Conservation (phyloP, 805 yeast genomes). For the Yamadazyma endophytica region DNA sequence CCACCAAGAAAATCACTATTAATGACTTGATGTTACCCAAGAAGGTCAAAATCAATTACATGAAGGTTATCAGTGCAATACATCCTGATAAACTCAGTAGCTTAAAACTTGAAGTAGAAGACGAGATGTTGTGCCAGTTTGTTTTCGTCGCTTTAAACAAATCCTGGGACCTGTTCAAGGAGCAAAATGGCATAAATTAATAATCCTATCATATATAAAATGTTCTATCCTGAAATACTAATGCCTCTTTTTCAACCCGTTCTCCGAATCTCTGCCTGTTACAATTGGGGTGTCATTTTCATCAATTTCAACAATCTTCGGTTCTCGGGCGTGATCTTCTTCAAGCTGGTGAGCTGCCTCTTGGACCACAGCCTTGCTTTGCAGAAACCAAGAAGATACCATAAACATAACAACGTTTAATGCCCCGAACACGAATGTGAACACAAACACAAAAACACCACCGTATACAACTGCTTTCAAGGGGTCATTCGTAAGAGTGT, state of each 20-base stretch:
- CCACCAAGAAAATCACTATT: slow-evolving; percentile 43
- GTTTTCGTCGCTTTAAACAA: slow-evolving; percentile 79
- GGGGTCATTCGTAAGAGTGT: slow-evolving; percentile 43
- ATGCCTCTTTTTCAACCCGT: background rate
- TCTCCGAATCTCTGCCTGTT: background rate
- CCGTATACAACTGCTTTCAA: slow-evolving; percentile 48
- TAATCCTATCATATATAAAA: too few species aligned
- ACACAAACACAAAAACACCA: slow-evolving; percentile 33
- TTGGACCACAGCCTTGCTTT: slow-evolving; percentile 7
- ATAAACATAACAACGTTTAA: slow-evolving; percentile 33
- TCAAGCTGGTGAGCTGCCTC: slow-evolving; percentile 1
- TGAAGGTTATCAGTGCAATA: slow-evolving; percentile 74
- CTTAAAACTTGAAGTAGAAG: slow-evolving; percentile 52
- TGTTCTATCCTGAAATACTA: background rate
- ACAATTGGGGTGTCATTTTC: slow-evolving; percentile 4
- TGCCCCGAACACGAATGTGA: slow-evolving; percentile 41
- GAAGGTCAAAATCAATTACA: slow-evolving; percentile 78
- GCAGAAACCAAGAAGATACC: slow-evolving; percentile 11
- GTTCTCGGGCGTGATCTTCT: slow-evolving; percentile 3
- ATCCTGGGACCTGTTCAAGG: slow-evolving; percentile 85
- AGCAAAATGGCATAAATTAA: slow-evolving; percentile 36
- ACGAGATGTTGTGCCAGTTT: slow-evolving; percentile 78
- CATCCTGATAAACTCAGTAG: slow-evolving; percentile 76
- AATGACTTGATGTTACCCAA: slow-evolving; percentile 81
- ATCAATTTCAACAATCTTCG: slow-evolving; percentile 11